Evolutionary conservation across 2,329 filamentous ascomycete species (phyloP).

Genomic region (Alternaria brassicicola): DNA sequence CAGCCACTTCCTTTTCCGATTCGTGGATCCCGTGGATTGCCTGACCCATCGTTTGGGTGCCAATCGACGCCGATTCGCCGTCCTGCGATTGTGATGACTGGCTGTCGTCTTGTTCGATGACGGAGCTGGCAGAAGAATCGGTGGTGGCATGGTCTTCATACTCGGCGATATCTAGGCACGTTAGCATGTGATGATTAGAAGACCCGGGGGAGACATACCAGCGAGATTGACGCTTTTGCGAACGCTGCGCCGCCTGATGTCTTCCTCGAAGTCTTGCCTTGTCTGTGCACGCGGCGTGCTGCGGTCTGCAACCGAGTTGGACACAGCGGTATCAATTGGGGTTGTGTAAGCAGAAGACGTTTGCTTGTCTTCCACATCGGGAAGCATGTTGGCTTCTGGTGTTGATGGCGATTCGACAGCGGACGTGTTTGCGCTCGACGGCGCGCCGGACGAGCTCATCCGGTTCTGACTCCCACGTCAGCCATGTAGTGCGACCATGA

Average conservation of each 20-base stretch:
- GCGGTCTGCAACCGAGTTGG: constrained; percentile 58
- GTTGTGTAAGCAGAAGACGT: constrained; percentile 63
- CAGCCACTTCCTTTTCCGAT: constrained; percentile 67
- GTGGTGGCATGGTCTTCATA: constrained; percentile 46
- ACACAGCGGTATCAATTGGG: constrained; percentile 76
- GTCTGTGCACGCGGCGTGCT: constrained; percentile 85
- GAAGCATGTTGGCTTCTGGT: constrained; percentile 47
- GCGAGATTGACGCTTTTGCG: constrained; percentile 77
- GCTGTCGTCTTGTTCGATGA: constrained; percentile 44
- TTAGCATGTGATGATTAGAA: constrained; percentile 16
- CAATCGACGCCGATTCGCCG: constrained; percentile 28
- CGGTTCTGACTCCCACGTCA: constrained; percentile 41
- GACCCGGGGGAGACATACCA: constrained; percentile 58
- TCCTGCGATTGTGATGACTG: constrained; percentile 42
- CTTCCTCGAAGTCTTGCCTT: constrained; percentile 71
- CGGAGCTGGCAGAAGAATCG: constrained; percentile 38
- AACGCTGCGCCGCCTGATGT: constrained; percentile 57
- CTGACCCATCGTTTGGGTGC: constrained; percentile 53
- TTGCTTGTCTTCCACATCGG: constrained; percentile 46
- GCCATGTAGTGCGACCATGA: constrained; percentile 39
- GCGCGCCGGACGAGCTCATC: constrained; percentile 35
- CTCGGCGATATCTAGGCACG: constrained; percentile 54
- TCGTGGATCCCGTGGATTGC: constrained; percentile 64
- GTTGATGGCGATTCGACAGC: constrained; percentile 47
- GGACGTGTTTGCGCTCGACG: constrained; percentile 41